Base-by-base conservation (phyloP, 2,329 filamentous ascomycete genomes). In the Fusarium cyanostomum region DNA sequence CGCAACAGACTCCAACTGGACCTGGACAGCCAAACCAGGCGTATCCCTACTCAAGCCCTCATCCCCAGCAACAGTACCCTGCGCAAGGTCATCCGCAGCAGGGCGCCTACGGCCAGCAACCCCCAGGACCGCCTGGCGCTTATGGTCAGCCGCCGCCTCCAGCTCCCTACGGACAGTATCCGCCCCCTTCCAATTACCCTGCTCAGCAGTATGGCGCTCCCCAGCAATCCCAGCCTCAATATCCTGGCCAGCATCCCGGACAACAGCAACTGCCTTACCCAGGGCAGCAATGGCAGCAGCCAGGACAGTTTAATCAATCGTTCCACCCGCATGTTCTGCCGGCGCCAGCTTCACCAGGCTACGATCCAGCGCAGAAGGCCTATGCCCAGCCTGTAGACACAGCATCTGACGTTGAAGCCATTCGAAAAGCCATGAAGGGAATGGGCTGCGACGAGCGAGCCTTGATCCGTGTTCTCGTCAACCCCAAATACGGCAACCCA, bases 401-500 rank as follows among this genome's bases (percentile, higher is more conserved):
- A 5, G 15, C 59, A 2, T 27, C 62, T 13, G 75, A 77, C 7
- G 68, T 67, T 1, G 72, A 77, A 56, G 39, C 57, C 1, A 48
- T 78, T 2, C 68, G 73, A 41, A 73, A 75, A 18, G 74, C 75
- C 2, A 76, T 77, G 75, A 74, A 74, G 56, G 74, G 73, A 8
- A 72, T 74, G 63, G 75, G 74, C 1, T 76, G 74, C 31, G 72
- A 77, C 16, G 72, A 77, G 48, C 51, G 61, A 3, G 64, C 72
- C 0, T 51, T 78, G 9, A 73, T 77, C 31, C 62, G 63, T 4
- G 57, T 75, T 8, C 61, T 78, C 9, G 63, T 74, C 0, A 68
- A 55, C 30, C 59, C 64, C 11, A 75, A 76, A 53, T 77, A 76
- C 27, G 49, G 59, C 2, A 72, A 73, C 27, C 74, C 74, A 0